phyloP scores from a whole-genome alignment of 2,329 filamentous ascomycete genomes.

The Trichoderma lentiforme region DNA sequence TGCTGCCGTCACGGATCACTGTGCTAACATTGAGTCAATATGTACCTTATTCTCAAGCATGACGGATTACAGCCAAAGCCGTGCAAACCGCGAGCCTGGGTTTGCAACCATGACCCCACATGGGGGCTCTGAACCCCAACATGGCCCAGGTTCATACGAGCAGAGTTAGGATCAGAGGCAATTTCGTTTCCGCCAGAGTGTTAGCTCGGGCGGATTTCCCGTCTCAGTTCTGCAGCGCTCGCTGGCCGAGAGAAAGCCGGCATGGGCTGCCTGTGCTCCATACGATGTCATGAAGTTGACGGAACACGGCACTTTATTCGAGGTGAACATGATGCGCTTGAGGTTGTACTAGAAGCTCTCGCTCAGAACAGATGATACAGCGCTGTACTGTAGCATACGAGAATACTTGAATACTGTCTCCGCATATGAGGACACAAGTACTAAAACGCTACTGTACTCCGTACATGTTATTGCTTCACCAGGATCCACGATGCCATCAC shows the following conservation, averaged over 20 bases:
- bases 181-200: constrained; percentile 13
- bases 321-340: background rate
- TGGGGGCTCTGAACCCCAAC: constrained; percentile 11
- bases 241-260: background rate
- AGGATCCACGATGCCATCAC: background rate
- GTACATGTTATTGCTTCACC: background rate
- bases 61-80: background rate
- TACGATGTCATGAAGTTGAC: background rate
- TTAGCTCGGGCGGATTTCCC: background rate
- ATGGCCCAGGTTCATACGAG: constrained; percentile 13
- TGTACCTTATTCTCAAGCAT: background rate
- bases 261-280: background rate
- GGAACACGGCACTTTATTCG: background rate
- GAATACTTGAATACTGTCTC: background rate
- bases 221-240: background rate
- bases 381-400: background rate
- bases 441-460: background rate
- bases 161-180: constrained; percentile 4
- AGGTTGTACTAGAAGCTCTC: background rate
- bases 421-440: background rate
- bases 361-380: background rate
- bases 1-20: background rate
- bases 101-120: background rate
- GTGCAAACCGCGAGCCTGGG: background rate
- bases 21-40: background rate